These are phyloP conservation scores for Pseudogymnoascus sp. DNA, from an alignment of 2,329 filamentous ascomycete species.

Conservation along the genomic window DNA sequence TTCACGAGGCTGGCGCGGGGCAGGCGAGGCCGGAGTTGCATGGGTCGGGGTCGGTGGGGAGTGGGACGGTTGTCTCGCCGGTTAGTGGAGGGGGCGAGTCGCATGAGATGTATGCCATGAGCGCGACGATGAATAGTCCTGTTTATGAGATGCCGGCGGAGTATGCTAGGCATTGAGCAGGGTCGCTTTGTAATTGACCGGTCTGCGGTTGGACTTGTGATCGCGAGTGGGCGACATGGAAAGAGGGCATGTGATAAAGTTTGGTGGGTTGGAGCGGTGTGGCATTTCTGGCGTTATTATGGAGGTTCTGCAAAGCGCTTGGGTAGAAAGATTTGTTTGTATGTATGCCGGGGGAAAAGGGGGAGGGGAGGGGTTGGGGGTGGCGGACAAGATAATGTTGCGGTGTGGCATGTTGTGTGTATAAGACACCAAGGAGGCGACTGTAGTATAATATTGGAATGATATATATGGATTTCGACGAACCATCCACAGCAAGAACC, in stretches of 20 bases:
- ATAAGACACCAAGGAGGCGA: no score
- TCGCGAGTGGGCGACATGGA: no score
- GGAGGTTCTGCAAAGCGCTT: no score
- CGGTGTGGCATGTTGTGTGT: no score
- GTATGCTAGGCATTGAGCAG: not conserved
- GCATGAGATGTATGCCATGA: not conserved
- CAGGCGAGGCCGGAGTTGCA: not conserved
- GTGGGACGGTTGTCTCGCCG: not conserved
- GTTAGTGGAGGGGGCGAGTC: not conserved
- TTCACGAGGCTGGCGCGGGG: not conserved
- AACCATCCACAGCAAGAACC: no score
- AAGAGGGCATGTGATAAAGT: not conserved
- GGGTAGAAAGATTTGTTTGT: no score
- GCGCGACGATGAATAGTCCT: conserved; percentile 1
- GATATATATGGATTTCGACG: no score
- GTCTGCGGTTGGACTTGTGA: not conserved
- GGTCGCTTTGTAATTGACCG: not conserved
- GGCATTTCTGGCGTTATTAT: no score
- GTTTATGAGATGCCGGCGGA: not conserved
- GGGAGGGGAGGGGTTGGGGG: no score
- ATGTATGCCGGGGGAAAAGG: no score
- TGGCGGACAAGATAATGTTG: no score
- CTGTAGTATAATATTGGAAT: no score
- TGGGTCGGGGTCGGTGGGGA: not conserved
- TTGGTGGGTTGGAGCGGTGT: not conserved